These are phyloP conservation scores for Saccharomycopsis fodiens DNA, from an alignment of 805 yeast species.

Conservation along the genomic window DNA sequence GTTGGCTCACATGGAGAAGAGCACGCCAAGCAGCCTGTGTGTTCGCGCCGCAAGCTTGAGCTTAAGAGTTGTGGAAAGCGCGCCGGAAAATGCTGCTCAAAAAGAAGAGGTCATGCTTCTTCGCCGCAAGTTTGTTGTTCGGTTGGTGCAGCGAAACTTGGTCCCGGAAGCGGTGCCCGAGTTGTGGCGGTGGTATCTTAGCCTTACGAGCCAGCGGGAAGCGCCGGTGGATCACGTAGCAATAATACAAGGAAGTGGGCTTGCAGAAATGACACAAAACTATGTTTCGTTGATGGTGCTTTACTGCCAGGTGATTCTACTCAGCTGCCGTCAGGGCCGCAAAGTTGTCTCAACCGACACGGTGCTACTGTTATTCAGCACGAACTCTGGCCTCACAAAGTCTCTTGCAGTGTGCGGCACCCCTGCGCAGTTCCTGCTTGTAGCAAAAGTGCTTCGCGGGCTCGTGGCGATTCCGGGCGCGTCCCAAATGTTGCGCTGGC, in stretches of 20 bases:
- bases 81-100: too few relatives aligned
- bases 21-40: too few relatives aligned
- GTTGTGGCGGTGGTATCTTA: too few relatives aligned
- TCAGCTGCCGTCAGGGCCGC: constrained; percentile 6
- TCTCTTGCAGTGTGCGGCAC: not conserved
- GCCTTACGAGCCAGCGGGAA: too few relatives aligned
- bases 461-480: not conserved
- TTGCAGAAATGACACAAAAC: not conserved
- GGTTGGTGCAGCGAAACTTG: too few relatives aligned
- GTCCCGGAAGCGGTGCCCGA: too few relatives aligned
- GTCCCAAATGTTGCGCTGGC: constrained; percentile 3
- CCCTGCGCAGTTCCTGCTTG: not conserved
- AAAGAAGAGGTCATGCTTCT: too few relatives aligned
- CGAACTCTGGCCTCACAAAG: constrained; percentile 1
- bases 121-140: too few relatives aligned
- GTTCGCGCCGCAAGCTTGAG: too few relatives aligned
- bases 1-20: too few relatives aligned
- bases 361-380: constrained; percentile 1
- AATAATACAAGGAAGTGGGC: not conserved
- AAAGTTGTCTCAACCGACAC: constrained; percentile 10
- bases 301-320: constrained; percentile 10
- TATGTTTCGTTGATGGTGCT: constrained; percentile 14
- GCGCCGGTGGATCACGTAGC: not conserved
- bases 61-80: too few relatives aligned
- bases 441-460: not conserved